A percentile compares a stretch with the other conserved stretches of the same genome.
Conservation (phyloP, 2,329 filamentous ascomycete species). For the Aureobasidium sp. region DNA sequence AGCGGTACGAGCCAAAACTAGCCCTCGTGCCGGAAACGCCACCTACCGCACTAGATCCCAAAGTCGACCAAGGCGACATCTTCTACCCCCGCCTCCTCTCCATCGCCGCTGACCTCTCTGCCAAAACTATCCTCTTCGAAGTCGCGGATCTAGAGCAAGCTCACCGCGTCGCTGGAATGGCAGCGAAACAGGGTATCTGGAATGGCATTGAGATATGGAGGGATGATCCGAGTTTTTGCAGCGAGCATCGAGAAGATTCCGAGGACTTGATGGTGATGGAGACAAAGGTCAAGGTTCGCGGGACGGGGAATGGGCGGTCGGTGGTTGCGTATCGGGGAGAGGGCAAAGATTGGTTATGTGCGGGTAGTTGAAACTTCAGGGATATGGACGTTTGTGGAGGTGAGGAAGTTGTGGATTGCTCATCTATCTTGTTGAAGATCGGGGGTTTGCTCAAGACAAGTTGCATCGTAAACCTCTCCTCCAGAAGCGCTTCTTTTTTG, state of each 20-base stretch:
- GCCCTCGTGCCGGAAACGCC: slow-evolving; percentile 79
- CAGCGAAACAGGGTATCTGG: slow-evolving; percentile 26
- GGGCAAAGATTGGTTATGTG: slow-evolving; percentile 12
- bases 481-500: neutral
- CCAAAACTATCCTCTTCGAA: slow-evolving; percentile 57
- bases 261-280: no score
- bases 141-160: slow-evolving; percentile 64
- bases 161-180: slow-evolving; percentile 48
- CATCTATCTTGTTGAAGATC: no score
- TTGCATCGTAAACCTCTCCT: neutral
- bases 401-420: no score
- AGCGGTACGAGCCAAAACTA: slow-evolving; percentile 68
- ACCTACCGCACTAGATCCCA: no score
- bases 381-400: no score
- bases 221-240: slow-evolving; percentile 45
- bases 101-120: slow-evolving; percentile 40
- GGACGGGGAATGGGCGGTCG: slow-evolving; percentile 34
- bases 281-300: slow-evolving; percentile 26
- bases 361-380: no score
- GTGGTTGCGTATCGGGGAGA: slow-evolving; percentile 34
- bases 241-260: slow-evolving; percentile 16
- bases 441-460: neutral
- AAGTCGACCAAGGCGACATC: slow-evolving; percentile 37
- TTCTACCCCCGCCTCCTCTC: slow-evolving; percentile 62
- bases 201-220: slow-evolving; percentile 59